These are phyloP conservation scores for Chlamydomonas asymmetrica DNA, from an alignment of 139 green algal genomes.

Conservation along the genomic window DNA sequence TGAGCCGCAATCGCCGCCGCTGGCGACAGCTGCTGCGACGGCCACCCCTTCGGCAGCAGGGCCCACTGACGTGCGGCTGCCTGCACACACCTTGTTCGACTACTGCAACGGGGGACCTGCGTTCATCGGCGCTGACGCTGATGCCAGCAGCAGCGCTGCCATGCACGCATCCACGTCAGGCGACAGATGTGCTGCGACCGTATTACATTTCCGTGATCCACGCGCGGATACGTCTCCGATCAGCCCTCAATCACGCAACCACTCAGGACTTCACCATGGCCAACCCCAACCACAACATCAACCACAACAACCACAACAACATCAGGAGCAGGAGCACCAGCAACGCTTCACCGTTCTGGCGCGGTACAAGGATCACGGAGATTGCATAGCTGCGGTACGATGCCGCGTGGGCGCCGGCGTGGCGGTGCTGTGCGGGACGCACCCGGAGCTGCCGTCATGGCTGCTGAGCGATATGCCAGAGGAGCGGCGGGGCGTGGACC, in stretches of 20 bases:
- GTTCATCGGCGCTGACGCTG: constrained; percentile 29
- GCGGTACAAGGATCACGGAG: not conserved
- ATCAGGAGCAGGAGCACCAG: not conserved
- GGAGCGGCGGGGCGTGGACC: not conserved
- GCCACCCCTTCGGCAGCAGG: constrained; percentile 20
- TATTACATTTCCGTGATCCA: not conserved
- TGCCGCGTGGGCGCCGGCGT: constrained; percentile 45
- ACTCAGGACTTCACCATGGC: not conserved
- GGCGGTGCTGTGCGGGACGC: constrained; percentile 60
- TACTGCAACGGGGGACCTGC: constrained; percentile 74
- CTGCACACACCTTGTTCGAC: too few relatives aligned
- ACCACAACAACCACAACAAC: not conserved
- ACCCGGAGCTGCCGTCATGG: constrained; percentile 59
- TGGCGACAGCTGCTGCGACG: constrained; percentile 1
- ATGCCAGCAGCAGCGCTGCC: not conserved
- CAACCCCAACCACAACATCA: not conserved
- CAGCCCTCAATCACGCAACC: not conserved
- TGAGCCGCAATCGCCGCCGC: not conserved
- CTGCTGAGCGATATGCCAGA: not conserved
- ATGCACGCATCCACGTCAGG: not conserved
- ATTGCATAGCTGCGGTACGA: not conserved
- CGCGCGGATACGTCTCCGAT: not conserved
- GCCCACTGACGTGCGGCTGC: not conserved
- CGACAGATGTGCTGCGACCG: not conserved
- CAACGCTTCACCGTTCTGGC: not conserved